Base-by-base conservation (phyloP, 2,329 filamentous ascomycete genomes). In the Phaeoacremonium minimum region DNA sequence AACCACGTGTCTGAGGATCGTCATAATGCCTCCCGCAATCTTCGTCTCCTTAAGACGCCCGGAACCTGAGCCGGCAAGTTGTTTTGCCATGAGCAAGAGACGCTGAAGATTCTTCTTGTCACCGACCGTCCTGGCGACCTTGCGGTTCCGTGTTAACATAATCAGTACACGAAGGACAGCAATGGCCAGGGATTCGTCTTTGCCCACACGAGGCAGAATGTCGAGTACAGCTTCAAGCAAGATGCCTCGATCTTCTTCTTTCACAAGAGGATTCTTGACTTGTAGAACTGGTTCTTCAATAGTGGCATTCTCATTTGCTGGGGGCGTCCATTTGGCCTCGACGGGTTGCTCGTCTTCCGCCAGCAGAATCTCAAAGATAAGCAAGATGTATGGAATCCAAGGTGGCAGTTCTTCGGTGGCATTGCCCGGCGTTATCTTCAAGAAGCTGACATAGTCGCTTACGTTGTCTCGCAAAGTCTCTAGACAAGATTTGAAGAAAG, bases 81-180 rank as follows among this genome's bases (percentile, higher is more conserved):
- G 91, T 58, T 94, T 95, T 39, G 91, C 81, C 87, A 97, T 95
- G 35, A 96, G 77, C 60, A 98, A 97, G 15, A 98, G 69, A 18
- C 88, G 78, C 53, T 93, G 87, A 33, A 98, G 71, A 49, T 95
- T 94, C 55, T 83, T 85, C 66, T 89, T 95, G 56, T 95, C 85
- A 5, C 87, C 87, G 32, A 97, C 73, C 30, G 75, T 69, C 45
- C 80, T 75, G 3, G 93, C 90, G 43, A 94, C 72, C 12, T 77
- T 69, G 34, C 88, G 83, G 41, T 80, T 77, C 15, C 94, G 80
- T 2, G 93, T 96, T 18, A 98, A 69, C 43, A 96, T 89, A 18
- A 95, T 87, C 20, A 98, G 66, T 11, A 95, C 80, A 28, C 93
- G 80, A 32, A 87, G 75, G 11, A 94, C 77, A 1, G 91, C 90